phyloP scores from a whole-genome alignment of 768 basidiomycete species.

The Pleurotus citrinopileatus region DNA sequence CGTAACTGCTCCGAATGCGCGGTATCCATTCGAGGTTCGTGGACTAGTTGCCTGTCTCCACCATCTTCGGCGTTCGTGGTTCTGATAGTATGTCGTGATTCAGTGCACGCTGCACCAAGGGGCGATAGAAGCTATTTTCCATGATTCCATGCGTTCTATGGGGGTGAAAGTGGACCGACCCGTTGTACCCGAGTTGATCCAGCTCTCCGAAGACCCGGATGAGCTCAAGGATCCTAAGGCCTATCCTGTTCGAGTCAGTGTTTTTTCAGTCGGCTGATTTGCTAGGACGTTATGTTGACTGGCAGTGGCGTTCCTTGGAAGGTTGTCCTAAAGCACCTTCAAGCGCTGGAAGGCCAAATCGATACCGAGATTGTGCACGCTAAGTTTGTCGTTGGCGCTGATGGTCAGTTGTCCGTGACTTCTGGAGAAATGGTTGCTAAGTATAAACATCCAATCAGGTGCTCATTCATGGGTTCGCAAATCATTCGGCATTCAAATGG shows the following conservation, averaged over 20 bases:
- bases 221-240: conserved; percentile 38
- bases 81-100: neutral
- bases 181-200: conserved; percentile 44
- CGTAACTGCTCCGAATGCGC: conserved; percentile 57
- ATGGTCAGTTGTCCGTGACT: conserved; percentile 42
- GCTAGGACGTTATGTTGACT: neutral
- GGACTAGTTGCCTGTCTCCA: neutral
- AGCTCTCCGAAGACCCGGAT: conserved; percentile 38
- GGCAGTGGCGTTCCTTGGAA: conserved; percentile 17
- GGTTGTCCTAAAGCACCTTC: conserved; percentile 44
- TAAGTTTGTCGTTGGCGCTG: conserved; percentile 75
- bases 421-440: neutral
- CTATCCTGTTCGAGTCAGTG: conserved; percentile 36
- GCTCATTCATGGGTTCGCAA: conserved; percentile 87
- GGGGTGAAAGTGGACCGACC: conserved; percentile 52
- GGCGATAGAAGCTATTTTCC: conserved; percentile 55
- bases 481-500: conserved; percentile 59
- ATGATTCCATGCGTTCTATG: conserved; percentile 47
- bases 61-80: neutral
- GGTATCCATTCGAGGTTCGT: conserved; percentile 68
- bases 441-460: conserved; percentile 33
- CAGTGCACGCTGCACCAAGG: conserved; percentile 55
- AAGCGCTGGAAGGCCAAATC: conserved; percentile 27
- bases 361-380: conserved; percentile 59
- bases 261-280: no score